Percentiles rank a stretch among this genome's conserved stretches.
Conservation (phyloP, 208 protist species). For the Trypanosoma congolense region DNA sequence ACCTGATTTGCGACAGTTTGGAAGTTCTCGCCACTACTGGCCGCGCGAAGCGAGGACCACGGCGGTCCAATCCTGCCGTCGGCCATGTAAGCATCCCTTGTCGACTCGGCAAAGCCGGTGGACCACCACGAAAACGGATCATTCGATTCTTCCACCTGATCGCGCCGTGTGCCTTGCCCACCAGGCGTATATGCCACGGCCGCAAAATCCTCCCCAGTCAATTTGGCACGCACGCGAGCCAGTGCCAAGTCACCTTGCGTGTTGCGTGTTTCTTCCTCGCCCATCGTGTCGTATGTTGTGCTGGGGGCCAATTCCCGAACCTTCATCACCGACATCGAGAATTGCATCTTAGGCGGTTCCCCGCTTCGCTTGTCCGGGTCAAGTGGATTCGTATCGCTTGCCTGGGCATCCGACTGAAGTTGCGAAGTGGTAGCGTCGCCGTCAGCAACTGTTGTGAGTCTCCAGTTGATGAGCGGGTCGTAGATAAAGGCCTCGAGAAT, state of each 20-base stretch:
- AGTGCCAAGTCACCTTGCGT: constrained; percentile 80
- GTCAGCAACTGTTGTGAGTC: constrained; percentile 76
- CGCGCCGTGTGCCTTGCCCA: constrained; percentile 34
- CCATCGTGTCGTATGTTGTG: constrained; percentile 14
- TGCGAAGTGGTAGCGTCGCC: constrained; percentile 22
- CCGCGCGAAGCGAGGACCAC: constrained; percentile 61
- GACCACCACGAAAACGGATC: constrained; percentile 49
- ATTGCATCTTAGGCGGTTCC: constrained; percentile 58
- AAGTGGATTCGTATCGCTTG: not conserved
- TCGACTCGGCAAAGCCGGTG: constrained; percentile 24
- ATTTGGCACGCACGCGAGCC: constrained; percentile 79
- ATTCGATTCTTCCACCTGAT: constrained; percentile 15
- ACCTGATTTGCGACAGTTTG: constrained; percentile 83
- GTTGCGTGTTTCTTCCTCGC: constrained; percentile 76
- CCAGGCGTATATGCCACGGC: constrained; percentile 63
- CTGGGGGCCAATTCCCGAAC: constrained; percentile 14
- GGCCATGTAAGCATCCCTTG: constrained; percentile 21
- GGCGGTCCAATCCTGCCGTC: constrained; percentile 55
- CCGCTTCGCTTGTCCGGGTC: constrained; percentile 16
- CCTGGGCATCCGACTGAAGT: not conserved
- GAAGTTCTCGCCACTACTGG: constrained; percentile 50
- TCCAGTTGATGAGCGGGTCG: constrained; percentile 99
- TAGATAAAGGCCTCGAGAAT: constrained; percentile 99
- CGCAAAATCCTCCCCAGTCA: constrained; percentile 85
- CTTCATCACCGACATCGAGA: constrained; percentile 71